A percentile compares a stretch with the other conserved stretches of the same genome.
Conservation (phyloP, 2,329 filamentous ascomycete genomes). For the Fusarium irregulare region DNA sequence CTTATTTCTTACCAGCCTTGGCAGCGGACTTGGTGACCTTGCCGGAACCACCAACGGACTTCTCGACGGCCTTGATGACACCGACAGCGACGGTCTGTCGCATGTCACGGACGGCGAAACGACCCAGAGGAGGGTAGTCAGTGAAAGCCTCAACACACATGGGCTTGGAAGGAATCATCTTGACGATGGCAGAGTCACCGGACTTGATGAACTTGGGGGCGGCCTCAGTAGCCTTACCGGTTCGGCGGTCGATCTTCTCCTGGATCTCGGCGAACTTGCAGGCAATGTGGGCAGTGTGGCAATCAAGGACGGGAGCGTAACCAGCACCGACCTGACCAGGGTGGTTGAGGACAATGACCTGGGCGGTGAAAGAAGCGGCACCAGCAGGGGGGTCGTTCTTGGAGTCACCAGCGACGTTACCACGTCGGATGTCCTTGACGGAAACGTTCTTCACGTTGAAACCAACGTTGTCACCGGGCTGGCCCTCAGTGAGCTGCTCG, state of each 20-base stretch:
- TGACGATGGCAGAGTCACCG: constrained; percentile 99
- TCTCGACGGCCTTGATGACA: constrained; percentile 91
- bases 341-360: constrained; percentile 99
- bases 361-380: constrained; percentile 95
- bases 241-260: constrained; percentile 99
- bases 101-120: constrained; percentile 99
- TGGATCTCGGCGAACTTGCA: constrained; percentile 99
- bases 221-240: constrained; percentile 94
- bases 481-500: constrained; percentile 96
- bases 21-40: constrained; percentile 80
- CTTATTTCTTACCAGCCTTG: constrained; percentile 82
- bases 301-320: constrained; percentile 99
- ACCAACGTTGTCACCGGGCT: constrained; percentile 99
- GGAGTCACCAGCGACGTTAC: constrained; percentile 99
- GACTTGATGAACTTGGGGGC: constrained; percentile 99
- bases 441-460: constrained; percentile 99
- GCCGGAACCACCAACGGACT: constrained; percentile 65
- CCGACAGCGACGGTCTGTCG: constrained; percentile 88
- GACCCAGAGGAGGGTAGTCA: constrained; percentile 98
- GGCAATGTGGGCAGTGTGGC: constrained; percentile 99
- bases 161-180: constrained; percentile 99
- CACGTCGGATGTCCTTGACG: constrained; percentile 99
- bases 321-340: constrained; percentile 98
- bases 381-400: constrained; percentile 98
- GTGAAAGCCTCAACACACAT: constrained; percentile 99